Base-by-base conservation (phyloP, 768 basidiomycete genomes). In the Kwoniella dendrophila region DNA sequence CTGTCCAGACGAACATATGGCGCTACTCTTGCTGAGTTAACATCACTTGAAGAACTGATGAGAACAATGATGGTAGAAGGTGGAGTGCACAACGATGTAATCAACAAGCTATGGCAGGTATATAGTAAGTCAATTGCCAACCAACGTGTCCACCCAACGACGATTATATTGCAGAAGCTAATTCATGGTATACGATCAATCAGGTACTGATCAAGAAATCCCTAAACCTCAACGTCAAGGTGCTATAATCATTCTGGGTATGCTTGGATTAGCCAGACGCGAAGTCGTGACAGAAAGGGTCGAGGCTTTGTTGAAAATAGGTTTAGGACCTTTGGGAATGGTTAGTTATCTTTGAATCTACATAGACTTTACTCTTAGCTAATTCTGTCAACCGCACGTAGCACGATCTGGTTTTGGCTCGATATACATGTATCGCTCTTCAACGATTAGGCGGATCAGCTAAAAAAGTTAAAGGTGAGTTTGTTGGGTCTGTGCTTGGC, bases 21-120 rank as follows among this genome's bases (percentile, higher is more conserved):
- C 16, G 90, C 95, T 1, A 94, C 92, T 0, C 83, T 99, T 27
- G 96, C 96, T 1, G 94, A 98, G 76, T 81, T 99, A 41, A 99
- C 94, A 1, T 94, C 92, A 69, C 80, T 98, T 54, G 96, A 99
- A 74, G 93, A 97, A 79, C 88, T 98, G 84, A 88, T 99, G 87
- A 85, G 90, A 43, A 90, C 89, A 30, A 90, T 99, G 89, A 94
- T 95, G 90, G 87, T 89, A 7, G 90, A 94, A 49, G 86, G 84
- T 2, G 87, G 87, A 33, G 85, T 99, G 20, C 89, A 92, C 69
- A 77, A 82, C 3, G 93, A 96, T 59, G 88, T 98, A 45, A 86
- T 93, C 66, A 82, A 85, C 43, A 95, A 92, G 81, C 84, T 99
- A 0, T 99, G 96, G 96, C 89, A 92, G 69, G 90, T 94, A 27